phyloP scores from a whole-genome alignment of 345 rosid genomes.

The Mallotus nudiflorus region DNA sequence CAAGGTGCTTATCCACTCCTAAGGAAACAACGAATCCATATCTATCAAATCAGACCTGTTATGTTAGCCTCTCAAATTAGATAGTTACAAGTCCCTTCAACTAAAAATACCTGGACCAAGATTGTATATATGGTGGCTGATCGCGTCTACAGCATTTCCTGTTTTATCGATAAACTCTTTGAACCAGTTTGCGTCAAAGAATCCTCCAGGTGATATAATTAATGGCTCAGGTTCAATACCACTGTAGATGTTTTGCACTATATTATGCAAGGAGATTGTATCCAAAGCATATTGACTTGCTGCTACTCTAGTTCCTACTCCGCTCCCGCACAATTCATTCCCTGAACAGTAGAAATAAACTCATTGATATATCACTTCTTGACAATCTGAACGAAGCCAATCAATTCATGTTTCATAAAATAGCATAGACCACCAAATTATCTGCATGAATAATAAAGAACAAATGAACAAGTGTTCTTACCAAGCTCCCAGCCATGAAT shows the following conservation, averaged over 20 bases:
- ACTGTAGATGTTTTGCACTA: slow-evolving; percentile 51
- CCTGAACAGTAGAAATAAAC: slow-evolving; percentile 42
- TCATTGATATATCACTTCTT: neutral
- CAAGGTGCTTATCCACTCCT: slow-evolving; percentile 67
- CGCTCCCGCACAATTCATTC: slow-evolving; percentile 78
- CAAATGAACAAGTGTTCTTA: slow-evolving; percentile 27
- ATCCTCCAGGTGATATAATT: slow-evolving; percentile 85
- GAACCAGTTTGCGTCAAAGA: slow-evolving; percentile 74
- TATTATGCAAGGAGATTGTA: slow-evolving; percentile 49
- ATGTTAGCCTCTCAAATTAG: neutral
- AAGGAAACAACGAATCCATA: neutral
- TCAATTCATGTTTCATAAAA: neutral
- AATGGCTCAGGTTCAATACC: slow-evolving; percentile 54
- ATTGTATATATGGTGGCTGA: slow-evolving; percentile 87
- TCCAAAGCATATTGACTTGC: slow-evolving; percentile 77
- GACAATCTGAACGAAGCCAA: neutral
- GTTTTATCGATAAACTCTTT: slow-evolving; percentile 56
- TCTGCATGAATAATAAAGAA: neutral
- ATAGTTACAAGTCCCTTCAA: slow-evolving; percentile 13
- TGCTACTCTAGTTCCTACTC: slow-evolving; percentile 72
- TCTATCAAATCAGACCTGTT: slow-evolving; percentile 18
- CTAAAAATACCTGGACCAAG: slow-evolving; percentile 79
- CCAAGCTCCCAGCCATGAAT: slow-evolving; percentile 88
- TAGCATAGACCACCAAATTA: no score
- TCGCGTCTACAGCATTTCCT: slow-evolving; percentile 46